Evolutionary conservation across 129 eudicot species (phyloP).

Genomic region (Sambucus nigra): DNA sequence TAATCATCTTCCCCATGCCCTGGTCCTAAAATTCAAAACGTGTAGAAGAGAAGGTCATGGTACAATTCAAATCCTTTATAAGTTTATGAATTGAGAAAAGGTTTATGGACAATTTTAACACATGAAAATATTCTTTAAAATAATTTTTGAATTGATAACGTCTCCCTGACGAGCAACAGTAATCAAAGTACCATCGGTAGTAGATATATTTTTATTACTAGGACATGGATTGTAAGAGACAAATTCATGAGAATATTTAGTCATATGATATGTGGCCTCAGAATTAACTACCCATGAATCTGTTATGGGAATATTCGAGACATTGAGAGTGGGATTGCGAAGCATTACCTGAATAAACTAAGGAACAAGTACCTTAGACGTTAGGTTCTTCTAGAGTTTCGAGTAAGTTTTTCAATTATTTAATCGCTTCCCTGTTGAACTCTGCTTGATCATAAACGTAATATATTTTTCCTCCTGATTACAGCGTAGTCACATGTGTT

Average conservation of each 20-base stretch:
- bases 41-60: background rate
- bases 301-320: background rate
- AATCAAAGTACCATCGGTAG: background rate
- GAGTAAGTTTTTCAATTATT: background rate
- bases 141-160: background rate
- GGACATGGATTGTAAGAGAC: background rate
- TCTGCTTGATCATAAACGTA: too few relatives aligned
- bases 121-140: background rate
- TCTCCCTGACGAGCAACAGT: slow-evolving; percentile 1
- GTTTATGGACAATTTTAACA: background rate
- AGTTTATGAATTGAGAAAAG: slow-evolving; percentile 5
- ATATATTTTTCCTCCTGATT: background rate
- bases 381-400: background rate
- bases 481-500: background rate
- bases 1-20: slow-evolving; percentile 2
- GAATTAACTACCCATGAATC: background rate
- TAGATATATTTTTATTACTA: slow-evolving; percentile 1
- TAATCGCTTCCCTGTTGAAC: slow-evolving; percentile 2
- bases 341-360: background rate
- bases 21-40: slow-evolving; percentile 1
- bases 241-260: background rate
- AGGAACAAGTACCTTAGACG: too few relatives aligned
- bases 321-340: background rate
- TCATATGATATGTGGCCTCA: background rate
- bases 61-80: background rate